Evolutionary conservation across 305 asterid genomes (phyloP).

Genomic region (Fraxinus sp.): DNA sequence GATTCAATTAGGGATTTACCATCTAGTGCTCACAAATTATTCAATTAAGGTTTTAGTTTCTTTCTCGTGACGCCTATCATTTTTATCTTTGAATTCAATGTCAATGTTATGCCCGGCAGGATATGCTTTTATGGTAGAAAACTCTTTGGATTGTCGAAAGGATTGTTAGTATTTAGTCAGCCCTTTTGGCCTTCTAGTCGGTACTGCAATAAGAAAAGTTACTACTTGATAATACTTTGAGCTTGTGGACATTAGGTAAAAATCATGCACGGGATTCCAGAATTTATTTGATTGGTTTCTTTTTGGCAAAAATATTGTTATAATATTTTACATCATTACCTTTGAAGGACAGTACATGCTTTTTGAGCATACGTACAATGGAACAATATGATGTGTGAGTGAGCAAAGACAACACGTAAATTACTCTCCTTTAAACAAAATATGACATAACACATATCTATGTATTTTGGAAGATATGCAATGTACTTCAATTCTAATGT

Average conservation of each 20-base stretch:
- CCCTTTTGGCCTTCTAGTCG: not conserved
- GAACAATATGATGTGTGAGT: not conserved
- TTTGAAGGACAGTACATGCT: not conserved
- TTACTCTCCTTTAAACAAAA: not conserved
- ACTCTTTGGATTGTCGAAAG: not conserved
- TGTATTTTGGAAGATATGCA: not conserved
- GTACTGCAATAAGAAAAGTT: not conserved
- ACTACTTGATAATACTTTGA: not conserved
- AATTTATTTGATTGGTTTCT: not conserved
- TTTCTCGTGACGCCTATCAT: not conserved
- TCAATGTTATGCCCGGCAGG: not conserved
- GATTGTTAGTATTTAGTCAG: not conserved
- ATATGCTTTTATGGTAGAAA: not conserved
- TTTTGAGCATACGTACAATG: not conserved
- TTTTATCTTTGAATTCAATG: not conserved
- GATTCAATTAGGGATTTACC: too few species aligned
- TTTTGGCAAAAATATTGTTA: not conserved
- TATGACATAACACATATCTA: not conserved
- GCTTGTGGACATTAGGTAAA: not conserved
- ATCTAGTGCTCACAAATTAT: too few species aligned
- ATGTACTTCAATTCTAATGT: not conserved
- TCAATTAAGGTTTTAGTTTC: not conserved
- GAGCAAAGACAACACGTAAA: not conserved
- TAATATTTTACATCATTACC: not conserved
- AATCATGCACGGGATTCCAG: not conserved